These are phyloP conservation scores for Penicillium waksmanii DNA, from an alignment of 495 filamentous ascomycete species.

Conservation along the genomic window DNA sequence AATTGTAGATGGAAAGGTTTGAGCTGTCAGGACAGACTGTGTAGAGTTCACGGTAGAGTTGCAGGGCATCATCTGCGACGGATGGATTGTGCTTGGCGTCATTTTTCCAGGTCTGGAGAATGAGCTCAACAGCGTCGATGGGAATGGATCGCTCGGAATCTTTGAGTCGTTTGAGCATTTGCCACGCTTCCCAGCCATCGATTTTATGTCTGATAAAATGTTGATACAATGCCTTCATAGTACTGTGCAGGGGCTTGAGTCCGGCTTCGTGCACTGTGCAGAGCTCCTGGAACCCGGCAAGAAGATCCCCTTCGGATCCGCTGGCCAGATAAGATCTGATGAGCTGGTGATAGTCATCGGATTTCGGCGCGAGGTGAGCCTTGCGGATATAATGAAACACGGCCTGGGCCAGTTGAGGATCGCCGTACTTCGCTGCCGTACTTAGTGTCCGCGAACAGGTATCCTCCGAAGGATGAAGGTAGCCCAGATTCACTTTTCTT, in stretches of 20 bases:
- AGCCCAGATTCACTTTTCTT: slow-evolving; percentile 55
- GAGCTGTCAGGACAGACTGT: slow-evolving; percentile 61
- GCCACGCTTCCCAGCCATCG: slow-evolving; percentile 49
- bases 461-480: slow-evolving; percentile 67
- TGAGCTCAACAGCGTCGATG: slow-evolving; percentile 34
- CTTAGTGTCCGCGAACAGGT: slow-evolving; percentile 67
- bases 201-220: slow-evolving; percentile 40
- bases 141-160: slow-evolving; percentile 33
- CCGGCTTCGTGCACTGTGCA: slow-evolving; percentile 69
- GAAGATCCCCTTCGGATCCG: slow-evolving; percentile 45
- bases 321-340: slow-evolving; percentile 65
- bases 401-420: slow-evolving; percentile 59
- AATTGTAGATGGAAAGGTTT: slow-evolving; percentile 66
- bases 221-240: slow-evolving; percentile 60
- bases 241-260: slow-evolving; percentile 51
- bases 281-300: slow-evolving; percentile 61
- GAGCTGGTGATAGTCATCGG: slow-evolving; percentile 77
- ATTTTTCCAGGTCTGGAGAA: slow-evolving; percentile 39
- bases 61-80: slow-evolving; percentile 56
- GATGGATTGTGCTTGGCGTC: slow-evolving; percentile 31
- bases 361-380: slow-evolving; percentile 53
- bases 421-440: slow-evolving; percentile 66
- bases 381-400: slow-evolving; percentile 44
- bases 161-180: slow-evolving; percentile 56
- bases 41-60: slow-evolving; percentile 72